phyloP scores from a whole-genome alignment of 495 filamentous ascomycete genomes.

The Trichoderma gamsii region DNA sequence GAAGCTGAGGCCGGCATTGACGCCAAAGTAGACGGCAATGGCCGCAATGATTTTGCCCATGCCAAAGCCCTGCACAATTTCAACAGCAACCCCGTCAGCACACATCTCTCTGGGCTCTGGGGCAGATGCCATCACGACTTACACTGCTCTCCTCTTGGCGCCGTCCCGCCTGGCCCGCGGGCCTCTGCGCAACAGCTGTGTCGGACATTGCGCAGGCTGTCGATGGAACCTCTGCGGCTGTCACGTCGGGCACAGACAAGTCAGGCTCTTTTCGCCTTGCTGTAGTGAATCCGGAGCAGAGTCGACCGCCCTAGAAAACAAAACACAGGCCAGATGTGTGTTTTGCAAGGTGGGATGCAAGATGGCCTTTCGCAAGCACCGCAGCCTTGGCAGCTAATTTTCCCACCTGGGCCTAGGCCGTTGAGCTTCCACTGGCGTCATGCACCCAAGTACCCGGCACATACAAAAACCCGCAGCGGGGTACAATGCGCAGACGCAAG shows the following conservation, averaged over 20 bases:
- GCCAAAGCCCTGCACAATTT: neutral
- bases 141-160: conserved; percentile 5
- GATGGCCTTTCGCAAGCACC: conserved; percentile 14
- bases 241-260: neutral
- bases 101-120: neutral
- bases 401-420: neutral
- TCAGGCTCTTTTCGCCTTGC: neutral
- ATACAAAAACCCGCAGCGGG: neutral
- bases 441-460: neutral
- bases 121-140: neutral
- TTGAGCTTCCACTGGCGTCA: neutral
- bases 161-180: conserved; percentile 11
- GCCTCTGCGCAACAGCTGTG: neutral
- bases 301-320: neutral
- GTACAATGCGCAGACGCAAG: neutral
- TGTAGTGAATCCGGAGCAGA: neutral
- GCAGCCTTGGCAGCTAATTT: neutral
- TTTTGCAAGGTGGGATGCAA: neutral
- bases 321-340: neutral
- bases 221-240: neutral
- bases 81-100: neutral
- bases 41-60: conserved; percentile 28
- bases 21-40: conserved; percentile 38
- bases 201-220: conserved; percentile 5
- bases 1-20: conserved; percentile 43